Base-by-base conservation (phyloP, 331 rosid genomes). In the Quercus lobata region DNA sequence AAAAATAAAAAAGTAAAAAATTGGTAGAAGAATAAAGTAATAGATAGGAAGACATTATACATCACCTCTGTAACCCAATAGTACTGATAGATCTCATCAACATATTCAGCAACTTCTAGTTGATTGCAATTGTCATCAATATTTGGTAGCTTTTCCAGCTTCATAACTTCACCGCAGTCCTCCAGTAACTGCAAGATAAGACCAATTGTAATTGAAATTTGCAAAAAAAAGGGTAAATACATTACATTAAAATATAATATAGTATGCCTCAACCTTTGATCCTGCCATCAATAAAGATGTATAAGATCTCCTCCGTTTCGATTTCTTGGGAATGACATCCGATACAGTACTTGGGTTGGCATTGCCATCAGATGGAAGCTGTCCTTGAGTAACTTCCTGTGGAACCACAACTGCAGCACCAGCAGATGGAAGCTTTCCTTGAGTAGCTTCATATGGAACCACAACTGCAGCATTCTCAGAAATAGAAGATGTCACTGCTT, bases 1-100 rank as follows among this genome's bases (percentile, higher is more conserved):
- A 14, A 2, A 30, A 30, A 30, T 29, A 29, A 34, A 22, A 5
- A n/a, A n/a, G n/a, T 56, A 22, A 7, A 24, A 44, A 18, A 55
- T 12, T 9, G 7, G 5, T 63, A 27, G 14, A 60, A 71, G 57
- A 52, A 16, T 3, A 14, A 32, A 58, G 56, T 11, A 61, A 72
- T 4, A 27, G 46, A 57, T 18, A 35, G 61, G 63, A 57, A 49
- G 69, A 65, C 69, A 69, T 54, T 57, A 52, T 22, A 30, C 19
- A 71, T 79, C 80, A 94, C 98, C 97, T 94, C 97, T 54, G 85
- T 84, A 77, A 85, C 74, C 98, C 98, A 94, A 80, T 94, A 94
- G 72, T 92, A 92, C 57, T 72, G 89, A 85, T 92, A 94, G 77
- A 92, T 91, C 34, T 90, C 97, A 79, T 92, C 93, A 81, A 94